Evolutionary conservation across 441 rosid species (phyloP), one percentile per base, ranked within the genome.

Genomic region (Rhodomyrtus psidioides): DNA sequence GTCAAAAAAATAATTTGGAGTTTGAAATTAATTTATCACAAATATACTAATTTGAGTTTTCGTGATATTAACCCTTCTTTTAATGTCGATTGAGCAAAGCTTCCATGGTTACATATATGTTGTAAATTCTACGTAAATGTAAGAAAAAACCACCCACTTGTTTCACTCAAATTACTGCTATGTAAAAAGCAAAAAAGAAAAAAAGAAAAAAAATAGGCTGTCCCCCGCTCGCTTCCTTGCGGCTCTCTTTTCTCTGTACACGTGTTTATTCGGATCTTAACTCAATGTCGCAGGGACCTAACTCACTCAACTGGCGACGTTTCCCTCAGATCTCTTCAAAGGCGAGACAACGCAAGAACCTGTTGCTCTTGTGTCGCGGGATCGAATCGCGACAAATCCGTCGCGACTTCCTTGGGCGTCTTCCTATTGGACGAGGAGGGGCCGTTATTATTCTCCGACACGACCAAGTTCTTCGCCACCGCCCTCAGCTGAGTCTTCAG

Each of bases 401-500:
- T 65, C 79, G 79, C 8, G n/a, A 65, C 79, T 65, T 34, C 79
- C 79, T 34, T 65, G 79, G 79, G 39, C n/a, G 49, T 34, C 15
- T 23, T 34, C 79, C 21, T 65, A 24, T 34, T 4, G 49, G 79
- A 65, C 79, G 49, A 65, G n/a, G 79, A 65, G n/a, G 15, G n/a
- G 49, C 46, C 6, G 79, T 65, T 65, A 42, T 34, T 65, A 6
- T 23, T 12, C 79, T 34, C 79, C 79, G 79, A 65, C 79, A 34
- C 46, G n/a, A 65, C 49, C n/a, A 34, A 19, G 19, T 83, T 53
- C 84, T 85, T 85, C 4, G 88, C 87, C n/a, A 44, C 28, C n/a
- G 58, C 87, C 86, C 91, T 83, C 0, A 89, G 85, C 44, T 83
- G 51, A 53, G 24, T 17, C 87, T 88, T 88, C 83, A 88, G 86